These are phyloP conservation scores for Penicillium rolfsii DNA, from an alignment of 2,329 filamentous ascomycete species.

Conservation along the genomic window DNA sequence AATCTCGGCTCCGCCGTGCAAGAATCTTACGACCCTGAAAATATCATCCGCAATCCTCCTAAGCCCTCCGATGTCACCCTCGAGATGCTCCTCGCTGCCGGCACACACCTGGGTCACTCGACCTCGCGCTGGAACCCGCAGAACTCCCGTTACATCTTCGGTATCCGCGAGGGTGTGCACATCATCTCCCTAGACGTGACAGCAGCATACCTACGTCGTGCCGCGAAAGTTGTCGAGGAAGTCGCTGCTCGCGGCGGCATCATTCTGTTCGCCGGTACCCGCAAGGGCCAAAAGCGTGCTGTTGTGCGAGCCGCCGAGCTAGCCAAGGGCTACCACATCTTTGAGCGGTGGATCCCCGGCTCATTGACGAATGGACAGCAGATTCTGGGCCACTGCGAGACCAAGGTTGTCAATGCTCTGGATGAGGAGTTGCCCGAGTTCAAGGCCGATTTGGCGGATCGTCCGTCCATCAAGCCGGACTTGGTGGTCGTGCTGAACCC, in stretches of 20 bases:
- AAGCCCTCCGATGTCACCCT: slow-evolving; percentile 79
- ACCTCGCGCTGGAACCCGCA: slow-evolving; percentile 92
- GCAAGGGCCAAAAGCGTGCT: slow-evolving; percentile 76
- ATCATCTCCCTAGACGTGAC: slow-evolving; percentile 91
- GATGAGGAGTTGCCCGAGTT: slow-evolving; percentile 69
- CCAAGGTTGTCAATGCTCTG: slow-evolving; percentile 75
- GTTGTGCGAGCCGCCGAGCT: slow-evolving; percentile 81
- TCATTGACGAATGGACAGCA: slow-evolving; percentile 90
- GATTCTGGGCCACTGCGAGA: slow-evolving; percentile 71
- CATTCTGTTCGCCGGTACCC: slow-evolving; percentile 87
- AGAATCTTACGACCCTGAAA: slow-evolving; percentile 38
- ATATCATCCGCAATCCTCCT: slow-evolving; percentile 68
- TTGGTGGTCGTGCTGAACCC: slow-evolving; percentile 92
- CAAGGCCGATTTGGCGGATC: slow-evolving; percentile 64
- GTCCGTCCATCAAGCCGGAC: slow-evolving; percentile 76
- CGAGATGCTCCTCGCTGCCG: slow-evolving; percentile 84
- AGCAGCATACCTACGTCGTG: slow-evolving; percentile 85
- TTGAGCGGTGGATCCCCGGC: slow-evolving; percentile 90
- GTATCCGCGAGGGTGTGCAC: slow-evolving; percentile 83
- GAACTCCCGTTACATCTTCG: slow-evolving; percentile 93
- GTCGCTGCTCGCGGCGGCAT: slow-evolving; percentile 80
- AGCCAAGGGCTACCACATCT: slow-evolving; percentile 81
- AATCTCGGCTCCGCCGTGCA: slow-evolving; percentile 36
- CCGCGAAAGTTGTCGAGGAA: slow-evolving; percentile 88
- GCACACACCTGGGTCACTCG: slow-evolving; percentile 87